Base-by-base conservation (phyloP, 345 rosid species). In the Chamaenerion angustifolium region DNA sequence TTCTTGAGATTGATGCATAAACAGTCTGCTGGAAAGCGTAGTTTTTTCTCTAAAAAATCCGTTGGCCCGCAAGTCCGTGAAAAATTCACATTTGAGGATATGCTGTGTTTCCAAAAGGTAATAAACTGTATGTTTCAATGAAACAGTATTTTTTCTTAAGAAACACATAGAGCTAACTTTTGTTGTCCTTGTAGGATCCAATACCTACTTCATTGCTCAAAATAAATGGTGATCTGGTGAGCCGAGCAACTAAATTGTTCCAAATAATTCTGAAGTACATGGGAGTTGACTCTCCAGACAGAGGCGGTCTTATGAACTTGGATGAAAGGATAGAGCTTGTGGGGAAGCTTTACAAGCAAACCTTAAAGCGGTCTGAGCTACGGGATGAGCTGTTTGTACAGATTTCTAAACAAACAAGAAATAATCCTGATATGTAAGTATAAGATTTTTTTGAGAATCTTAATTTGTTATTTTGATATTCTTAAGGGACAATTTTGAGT, bases 41-140 rank as follows among this genome's bases (percentile, higher is more conserved):
- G 93, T 11, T 83, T 92, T 68, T 92, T 92, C 65, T 82, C 76
- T 12, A 92, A 87, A 63, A 92, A 84, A 56, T 68, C 93, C 8
- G 62, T 50, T 1, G 93, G 87, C 27, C 70, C 80, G 66, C 82
- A 80, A 63, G 76, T 78, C 58, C 79, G 75, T 51, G 98, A 81
- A 53, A 89, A 79, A 56, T 83, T 80, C 73, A 83, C 96, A 6
- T 82, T 92, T 54, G 95, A 87, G 76, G 98, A 92, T 64, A 92
- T 92, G 98, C 61, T 92, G 45, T 87, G 89, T 68, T 92, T 83
- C 68, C 96, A 92, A 62, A 87, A 87, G 98, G 98, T 92, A 19
- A 49, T 11, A 17, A 13, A 44, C 14, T 41, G 42, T 18, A 25
- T 31, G 7, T 10, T 45, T 45, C 21, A 16, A 16, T 31, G 15